Percentiles rank a stretch among this genome's conserved stretches.
These are phyloP conservation scores for barrel medic (Medicago truncatula) DNA, from an alignment of 306 rosid species.

Conservation along the genomic window DNA sequence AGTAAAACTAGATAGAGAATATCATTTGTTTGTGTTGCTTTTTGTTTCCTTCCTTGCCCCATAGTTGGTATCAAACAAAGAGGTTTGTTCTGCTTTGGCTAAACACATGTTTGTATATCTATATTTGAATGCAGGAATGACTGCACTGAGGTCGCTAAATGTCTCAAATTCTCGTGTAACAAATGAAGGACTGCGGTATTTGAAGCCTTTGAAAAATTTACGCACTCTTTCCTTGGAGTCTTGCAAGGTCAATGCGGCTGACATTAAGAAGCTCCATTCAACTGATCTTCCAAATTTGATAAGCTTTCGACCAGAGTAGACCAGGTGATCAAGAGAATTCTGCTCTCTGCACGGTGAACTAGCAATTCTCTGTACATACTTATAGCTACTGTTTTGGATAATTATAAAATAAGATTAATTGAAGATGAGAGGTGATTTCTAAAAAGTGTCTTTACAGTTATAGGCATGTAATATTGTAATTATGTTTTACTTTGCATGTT, in stretches of 20 bases:
- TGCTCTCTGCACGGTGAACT: conserved; percentile 33
- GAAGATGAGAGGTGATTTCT: conserved; percentile 12
- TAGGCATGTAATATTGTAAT: conserved; percentile 39
- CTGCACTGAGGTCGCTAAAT: conserved; percentile 75
- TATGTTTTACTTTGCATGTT: conserved; percentile 25
- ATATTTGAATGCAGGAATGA: conserved; percentile 67
- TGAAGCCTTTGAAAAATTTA: conserved; percentile 82
- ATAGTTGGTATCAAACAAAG: conserved; percentile 14
- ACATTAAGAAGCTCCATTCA: conserved; percentile 80
- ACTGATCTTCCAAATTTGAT: conserved; percentile 79
- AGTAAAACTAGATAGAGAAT: conserved; percentile 15
- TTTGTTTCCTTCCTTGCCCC: conserved; percentile 30
- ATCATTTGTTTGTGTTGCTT: conserved; percentile 1
- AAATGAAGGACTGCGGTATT: conserved; percentile 66
- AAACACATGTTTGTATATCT: conserved; percentile 15
- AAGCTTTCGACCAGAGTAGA: conserved; percentile 85
- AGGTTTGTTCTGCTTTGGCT: conserved; percentile 11
- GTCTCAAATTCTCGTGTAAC: conserved; percentile 83
- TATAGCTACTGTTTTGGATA: conserved; percentile 39
- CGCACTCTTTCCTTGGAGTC: conserved; percentile 79
- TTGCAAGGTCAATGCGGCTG: conserved; percentile 80
- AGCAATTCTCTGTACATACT: conserved; percentile 47
- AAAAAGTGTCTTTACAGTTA: conserved; percentile 34
- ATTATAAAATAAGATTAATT: not conserved
- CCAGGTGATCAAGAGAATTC: conserved; percentile 7